Evolutionary conservation across 805 yeast genomes (phyloP).

Genomic region (Teunomyces funiuensis): DNA sequence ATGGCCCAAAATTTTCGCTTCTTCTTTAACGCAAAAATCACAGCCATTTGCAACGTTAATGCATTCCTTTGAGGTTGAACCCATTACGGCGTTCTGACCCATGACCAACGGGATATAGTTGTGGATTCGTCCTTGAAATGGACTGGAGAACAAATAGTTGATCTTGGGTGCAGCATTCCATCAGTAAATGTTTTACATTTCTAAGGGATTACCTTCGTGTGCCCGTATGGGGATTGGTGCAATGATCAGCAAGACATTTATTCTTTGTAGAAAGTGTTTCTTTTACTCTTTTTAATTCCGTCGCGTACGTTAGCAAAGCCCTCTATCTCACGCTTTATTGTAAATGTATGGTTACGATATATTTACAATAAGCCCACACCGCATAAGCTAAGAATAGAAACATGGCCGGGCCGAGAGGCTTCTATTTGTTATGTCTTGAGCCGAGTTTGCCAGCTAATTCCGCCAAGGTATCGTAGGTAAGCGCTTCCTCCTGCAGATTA

Average conservation of each 20-base stretch:
- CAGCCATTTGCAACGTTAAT: conserved; percentile 61
- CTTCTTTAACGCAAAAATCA: conserved; percentile 57
- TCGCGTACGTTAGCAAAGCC: not conserved
- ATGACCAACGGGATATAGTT: conserved; percentile 64
- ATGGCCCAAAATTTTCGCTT: conserved; percentile 10
- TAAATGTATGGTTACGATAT: too few species aligned
- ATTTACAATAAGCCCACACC: too few species aligned
- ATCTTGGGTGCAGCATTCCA: conserved; percentile 78
- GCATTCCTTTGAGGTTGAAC: conserved; percentile 72
- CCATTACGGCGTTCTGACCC: conserved; percentile 67
- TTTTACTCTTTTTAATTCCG: not conserved
- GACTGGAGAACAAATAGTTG: conserved; percentile 62
- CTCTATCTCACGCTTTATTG: too few species aligned
- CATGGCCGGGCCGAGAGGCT: not conserved
- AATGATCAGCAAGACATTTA: conserved; percentile 46
- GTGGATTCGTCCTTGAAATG: conserved; percentile 45
- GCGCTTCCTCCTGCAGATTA: not conserved
- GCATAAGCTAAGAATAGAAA: not conserved
- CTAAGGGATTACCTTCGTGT: conserved; percentile 76
- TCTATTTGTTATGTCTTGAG: too few species aligned
- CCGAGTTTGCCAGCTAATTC: too few species aligned
- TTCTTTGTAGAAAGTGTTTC: not conserved
- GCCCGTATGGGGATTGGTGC: conserved; percentile 72
- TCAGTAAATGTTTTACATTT: conserved; percentile 46
- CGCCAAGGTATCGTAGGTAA: not conserved